Evolutionary conservation across 2,329 filamentous ascomycete species (phyloP), one percentile per base, ranked within the genome.

Genomic region (Myriangium duriaei): DNA sequence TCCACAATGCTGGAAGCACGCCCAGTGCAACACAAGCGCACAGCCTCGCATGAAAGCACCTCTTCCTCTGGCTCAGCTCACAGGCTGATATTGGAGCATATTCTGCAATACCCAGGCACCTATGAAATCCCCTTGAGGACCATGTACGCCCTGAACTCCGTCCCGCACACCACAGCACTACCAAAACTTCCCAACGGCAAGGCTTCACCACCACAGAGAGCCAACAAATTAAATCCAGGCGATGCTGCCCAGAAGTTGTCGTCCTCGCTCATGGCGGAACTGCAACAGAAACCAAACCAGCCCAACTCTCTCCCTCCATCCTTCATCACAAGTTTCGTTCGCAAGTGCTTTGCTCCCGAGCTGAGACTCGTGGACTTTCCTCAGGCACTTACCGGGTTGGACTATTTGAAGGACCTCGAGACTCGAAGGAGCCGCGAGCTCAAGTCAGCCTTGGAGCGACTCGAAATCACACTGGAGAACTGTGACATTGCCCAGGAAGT

Each of bases 81-180:
- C 42, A 52, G 55, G 37, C 49, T 57, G 42, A 71, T 76, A 43
- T 61, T 75, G 34, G 72, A 75, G 41, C 72, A 75, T 52, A 64
- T 76, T 41, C 58, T 77, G 37, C 67, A 69, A 41, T 75, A 78
- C 51, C 73, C 74, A 6, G 68, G 65, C 49, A 71, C 65, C 47
- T 79, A 79, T 51, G 76, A 79, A 49, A 72, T 79, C 19, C 76
- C 76, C 13, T 63, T 80, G 17, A 70, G 75, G 41, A 78, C 73
- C 45, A 79, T 79, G 71, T 79, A 79, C 60, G 69, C 69, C 16
- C 64, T 80, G 54, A 80, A 80, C 51, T 74, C 69, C 44, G 67
- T 69, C 12, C 66, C 72, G 12, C 66, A 63, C 35, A 57, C 60
- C n/a, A 57, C 61, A 26, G 54, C 57, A 30, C 47, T 58, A 10